A percentile compares a stretch with the other conserved stretches of the same genome.
These are phyloP conservation scores for Panicum hallii DNA, from an alignment of 202 grass and related monocot species.

Conservation along the genomic window DNA sequence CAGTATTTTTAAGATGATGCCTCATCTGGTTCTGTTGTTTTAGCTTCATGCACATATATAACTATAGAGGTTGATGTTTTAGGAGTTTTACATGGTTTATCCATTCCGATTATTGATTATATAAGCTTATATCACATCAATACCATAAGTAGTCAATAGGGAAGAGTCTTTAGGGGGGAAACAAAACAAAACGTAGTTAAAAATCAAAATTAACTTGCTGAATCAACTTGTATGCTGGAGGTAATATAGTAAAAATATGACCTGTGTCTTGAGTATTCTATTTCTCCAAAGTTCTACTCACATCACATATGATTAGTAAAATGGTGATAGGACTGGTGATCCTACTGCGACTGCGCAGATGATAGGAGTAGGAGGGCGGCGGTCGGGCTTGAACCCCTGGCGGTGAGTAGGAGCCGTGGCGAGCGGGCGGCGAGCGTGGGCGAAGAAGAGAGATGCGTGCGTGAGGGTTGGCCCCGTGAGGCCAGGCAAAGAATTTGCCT, in stretches of 20 bases:
- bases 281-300: neutral
- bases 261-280: neutral
- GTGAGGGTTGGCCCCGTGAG: too few species aligned
- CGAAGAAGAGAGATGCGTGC: too few species aligned
- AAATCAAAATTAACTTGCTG: neutral
- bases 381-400: too few species aligned
- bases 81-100: neutral
- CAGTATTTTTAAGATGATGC: neutral
- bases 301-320: neutral
- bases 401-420: too few species aligned
- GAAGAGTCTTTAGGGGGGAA: neutral
- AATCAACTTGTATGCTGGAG: neutral
- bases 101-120: neutral
- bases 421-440: too few species aligned
- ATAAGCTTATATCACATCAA: too few species aligned
- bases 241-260: neutral
- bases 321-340: too few species aligned
- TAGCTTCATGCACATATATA: slow-evolving; percentile 19
- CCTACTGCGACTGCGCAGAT: too few species aligned
- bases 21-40: neutral
- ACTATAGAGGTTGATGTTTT: neutral
- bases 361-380: too few species aligned
- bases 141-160: neutral
- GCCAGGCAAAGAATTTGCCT: too few species aligned
- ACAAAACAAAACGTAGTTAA: neutral